Percentiles rank a stretch among this genome's conserved stretches.
phyloP scores from a whole-genome alignment of 2,329 filamentous ascomycete genomes.

The Tolypocladium tropicale region DNA sequence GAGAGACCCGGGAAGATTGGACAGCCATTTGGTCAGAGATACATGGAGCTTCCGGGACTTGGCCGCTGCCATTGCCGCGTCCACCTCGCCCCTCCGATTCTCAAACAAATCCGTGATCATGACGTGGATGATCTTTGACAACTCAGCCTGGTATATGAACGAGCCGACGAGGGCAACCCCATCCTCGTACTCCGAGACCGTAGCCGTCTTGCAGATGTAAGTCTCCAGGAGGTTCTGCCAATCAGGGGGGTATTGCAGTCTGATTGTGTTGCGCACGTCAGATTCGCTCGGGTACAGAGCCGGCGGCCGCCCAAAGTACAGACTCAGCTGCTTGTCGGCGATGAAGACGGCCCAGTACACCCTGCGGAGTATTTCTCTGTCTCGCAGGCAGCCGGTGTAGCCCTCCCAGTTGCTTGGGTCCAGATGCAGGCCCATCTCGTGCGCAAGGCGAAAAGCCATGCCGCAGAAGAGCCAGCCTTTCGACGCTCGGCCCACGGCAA shows the following conservation, averaged over 20 bases:
- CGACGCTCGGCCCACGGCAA: constrained; percentile 34
- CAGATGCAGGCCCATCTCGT: constrained; percentile 42
- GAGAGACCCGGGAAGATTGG: constrained; percentile 32
- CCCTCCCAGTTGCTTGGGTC: constrained; percentile 39
- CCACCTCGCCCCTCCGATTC: constrained; percentile 30
- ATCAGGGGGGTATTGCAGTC: constrained; percentile 37
- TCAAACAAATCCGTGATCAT: constrained; percentile 42
- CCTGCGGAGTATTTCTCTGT: constrained; percentile 36
- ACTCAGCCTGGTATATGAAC: constrained; percentile 36
- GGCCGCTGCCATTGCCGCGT: constrained; percentile 28
- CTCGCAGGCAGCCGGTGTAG: constrained; percentile 23
- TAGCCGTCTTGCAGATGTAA: constrained; percentile 33
- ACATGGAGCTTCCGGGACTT: constrained; percentile 35
- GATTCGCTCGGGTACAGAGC: constrained; percentile 38
- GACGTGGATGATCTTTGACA: constrained; percentile 36
- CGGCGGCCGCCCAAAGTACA: constrained; percentile 40
- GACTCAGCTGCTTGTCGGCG: constrained; percentile 38
- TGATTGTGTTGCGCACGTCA: constrained; percentile 36
- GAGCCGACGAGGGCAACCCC: constrained; percentile 31
- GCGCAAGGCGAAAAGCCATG: constrained; percentile 39
- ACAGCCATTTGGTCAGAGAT: constrained; percentile 34
- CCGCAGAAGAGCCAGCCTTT: constrained; percentile 42
- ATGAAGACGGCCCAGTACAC: constrained; percentile 42
- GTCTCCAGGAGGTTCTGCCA: constrained; percentile 36
- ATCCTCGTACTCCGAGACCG: constrained; percentile 35